phyloP scores from a whole-genome alignment of 2,329 filamentous ascomycete species.

The Sclerotinia subarctica region DNA sequence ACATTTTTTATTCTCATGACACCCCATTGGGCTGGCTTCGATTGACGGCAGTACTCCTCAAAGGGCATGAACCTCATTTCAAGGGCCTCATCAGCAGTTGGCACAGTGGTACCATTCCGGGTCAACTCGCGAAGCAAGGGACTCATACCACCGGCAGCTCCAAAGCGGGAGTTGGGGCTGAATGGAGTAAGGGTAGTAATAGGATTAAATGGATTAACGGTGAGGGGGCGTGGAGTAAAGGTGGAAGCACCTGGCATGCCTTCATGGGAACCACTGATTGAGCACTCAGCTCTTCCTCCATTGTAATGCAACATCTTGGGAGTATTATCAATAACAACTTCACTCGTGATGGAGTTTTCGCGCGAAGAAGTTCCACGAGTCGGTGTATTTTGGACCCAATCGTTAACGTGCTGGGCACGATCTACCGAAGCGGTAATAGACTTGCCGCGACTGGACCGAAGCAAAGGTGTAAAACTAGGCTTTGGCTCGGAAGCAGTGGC shows the following conservation, averaged over 20 bases:
- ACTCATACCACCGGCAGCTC: constrained; percentile 23
- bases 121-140: constrained; percentile 27
- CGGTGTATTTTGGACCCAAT: constrained; percentile 26
- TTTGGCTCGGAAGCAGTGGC: constrained; percentile 25
- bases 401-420: constrained; percentile 23
- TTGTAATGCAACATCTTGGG: constrained; percentile 12
- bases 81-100: constrained; percentile 34
- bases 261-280: neutral
- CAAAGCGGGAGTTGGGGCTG: constrained; percentile 10
- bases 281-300: neutral
- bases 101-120: constrained; percentile 27
- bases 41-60: constrained; percentile 37
- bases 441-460: constrained; percentile 30
- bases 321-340: neutral
- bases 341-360: neutral
- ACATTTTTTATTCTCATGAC: constrained; percentile 42
- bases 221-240: constrained; percentile 5
- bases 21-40: constrained; percentile 33
- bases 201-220: constrained; percentile 23
- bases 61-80: constrained; percentile 38
- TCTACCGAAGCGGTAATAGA: constrained; percentile 24
- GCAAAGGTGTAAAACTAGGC: constrained; percentile 23
- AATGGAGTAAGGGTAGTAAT: constrained; percentile 16
- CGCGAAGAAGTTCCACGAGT: constrained; percentile 5
- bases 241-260: neutral